phyloP scores from a whole-genome alignment of 1,284 basidiomycete genomes.

The Rhodotorula sp. region DNA sequence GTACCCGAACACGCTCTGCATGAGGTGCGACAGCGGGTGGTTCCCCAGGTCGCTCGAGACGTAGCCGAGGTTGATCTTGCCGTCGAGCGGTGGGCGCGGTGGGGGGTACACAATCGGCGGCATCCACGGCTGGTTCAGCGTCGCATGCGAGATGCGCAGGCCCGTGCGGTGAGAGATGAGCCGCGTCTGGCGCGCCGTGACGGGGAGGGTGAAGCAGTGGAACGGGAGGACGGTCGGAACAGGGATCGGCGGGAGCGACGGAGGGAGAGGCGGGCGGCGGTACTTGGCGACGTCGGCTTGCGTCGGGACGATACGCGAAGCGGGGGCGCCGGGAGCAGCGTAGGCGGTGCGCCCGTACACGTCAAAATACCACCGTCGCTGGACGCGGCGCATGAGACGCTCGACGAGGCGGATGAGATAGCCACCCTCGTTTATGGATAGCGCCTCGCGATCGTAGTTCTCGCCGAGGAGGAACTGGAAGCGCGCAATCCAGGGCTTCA shows the following conservation, averaged over 20 bases:
- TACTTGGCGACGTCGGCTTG: constrained; percentile 44
- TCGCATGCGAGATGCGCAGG: constrained; percentile 59
- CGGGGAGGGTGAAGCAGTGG: constrained; percentile 63
- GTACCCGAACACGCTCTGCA: constrained; percentile 63
- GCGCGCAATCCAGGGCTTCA: constrained; percentile 53
- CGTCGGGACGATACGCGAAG: constrained; percentile 7
- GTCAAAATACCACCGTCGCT: constrained; percentile 60
- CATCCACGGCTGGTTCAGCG: constrained; percentile 59
- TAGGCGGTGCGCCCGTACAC: constrained; percentile 43
- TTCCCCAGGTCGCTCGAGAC: constrained; percentile 63
- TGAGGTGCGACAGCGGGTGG: constrained; percentile 65
- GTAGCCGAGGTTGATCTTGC: constrained; percentile 62
- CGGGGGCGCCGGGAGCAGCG: neutral
- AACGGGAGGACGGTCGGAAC: constrained; percentile 64
- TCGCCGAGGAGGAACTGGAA: constrained; percentile 53
- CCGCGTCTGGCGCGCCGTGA: constrained; percentile 59
- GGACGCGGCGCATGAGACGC: constrained; percentile 58
- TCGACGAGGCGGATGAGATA: constrained; percentile 62
- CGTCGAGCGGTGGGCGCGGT: constrained; percentile 56
- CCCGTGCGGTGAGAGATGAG: constrained; percentile 64
- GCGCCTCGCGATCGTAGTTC: constrained; percentile 45
- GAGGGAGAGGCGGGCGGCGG: constrained; percentile 51
- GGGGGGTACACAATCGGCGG: constrained; percentile 59
- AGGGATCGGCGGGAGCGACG: constrained; percentile 54
- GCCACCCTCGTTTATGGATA: constrained; percentile 57